Percentiles rank a stretch among this genome's conserved stretches.
These are phyloP conservation scores for Pseudogymnoascus sp. DNA, from an alignment of 2,329 filamentous ascomycete species.

Conservation along the genomic window DNA sequence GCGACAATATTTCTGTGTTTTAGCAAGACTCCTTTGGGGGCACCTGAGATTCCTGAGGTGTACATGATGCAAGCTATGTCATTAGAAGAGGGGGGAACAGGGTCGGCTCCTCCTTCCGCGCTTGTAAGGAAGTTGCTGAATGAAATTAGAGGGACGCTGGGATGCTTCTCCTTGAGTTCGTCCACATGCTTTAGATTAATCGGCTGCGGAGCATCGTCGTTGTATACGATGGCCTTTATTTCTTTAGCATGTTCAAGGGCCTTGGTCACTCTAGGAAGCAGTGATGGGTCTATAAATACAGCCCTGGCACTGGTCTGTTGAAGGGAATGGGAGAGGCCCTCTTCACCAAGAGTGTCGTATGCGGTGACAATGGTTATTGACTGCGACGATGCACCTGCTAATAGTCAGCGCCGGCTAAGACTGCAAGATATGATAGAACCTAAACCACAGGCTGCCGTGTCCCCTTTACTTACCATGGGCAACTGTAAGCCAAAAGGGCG, in stretches of 20 bases:
- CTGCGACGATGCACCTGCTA: constrained; percentile 58
- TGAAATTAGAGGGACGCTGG: constrained; percentile 42
- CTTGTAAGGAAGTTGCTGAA: constrained; percentile 42
- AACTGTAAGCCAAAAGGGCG: constrained; percentile 66
- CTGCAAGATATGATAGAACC: neutral
- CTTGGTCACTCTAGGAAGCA: constrained; percentile 51
- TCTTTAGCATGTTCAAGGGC: constrained; percentile 49
- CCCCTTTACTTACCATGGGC: constrained; percentile 57
- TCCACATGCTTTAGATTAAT: constrained; percentile 21
- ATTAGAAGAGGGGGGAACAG: constrained; percentile 62
- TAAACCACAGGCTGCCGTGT: neutral
- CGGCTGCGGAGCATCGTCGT: constrained; percentile 32
- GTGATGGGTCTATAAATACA: constrained; percentile 80
- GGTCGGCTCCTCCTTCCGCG: constrained; percentile 55
- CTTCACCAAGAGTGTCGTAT: constrained; percentile 83
- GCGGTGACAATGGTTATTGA: constrained; percentile 88
- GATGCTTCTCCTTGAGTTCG: constrained; percentile 35
- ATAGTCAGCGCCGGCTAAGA: neutral
- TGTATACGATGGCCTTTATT: constrained; percentile 55
- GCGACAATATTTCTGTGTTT: constrained; percentile 9
- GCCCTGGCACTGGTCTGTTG: constrained; percentile 70
- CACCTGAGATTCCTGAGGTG: constrained; percentile 82
- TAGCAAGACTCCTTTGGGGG: constrained; percentile 67
- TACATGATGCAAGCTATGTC: constrained; percentile 81
- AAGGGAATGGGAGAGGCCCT: constrained; percentile 78